Base-by-base conservation (phyloP, 352 stramenopile genomes). In the Globisporangium iwayamae region DNA sequence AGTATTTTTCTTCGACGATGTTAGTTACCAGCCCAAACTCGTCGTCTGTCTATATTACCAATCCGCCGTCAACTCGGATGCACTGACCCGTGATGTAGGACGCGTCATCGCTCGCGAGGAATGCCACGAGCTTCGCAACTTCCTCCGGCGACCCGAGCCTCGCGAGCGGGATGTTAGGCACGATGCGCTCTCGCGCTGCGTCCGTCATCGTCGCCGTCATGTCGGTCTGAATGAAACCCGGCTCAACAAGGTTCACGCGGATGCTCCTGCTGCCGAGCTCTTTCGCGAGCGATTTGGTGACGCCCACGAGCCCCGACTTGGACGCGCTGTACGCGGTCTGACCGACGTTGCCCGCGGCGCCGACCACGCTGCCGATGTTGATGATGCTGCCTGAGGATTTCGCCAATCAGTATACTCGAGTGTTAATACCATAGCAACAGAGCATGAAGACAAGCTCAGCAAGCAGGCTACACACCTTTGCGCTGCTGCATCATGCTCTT, bases 221-320 rank as follows among this genome's bases (percentile, higher is more conserved):
- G 62, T 91, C 81, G 0, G 89, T 96, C 11, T 67, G 61, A 48
- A 96, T 88, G 70, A 91, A 96, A 10, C 89, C 89, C 1, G 89
- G 89, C 66, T 94, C 89, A 2, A 96, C 84, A 14, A 96, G 69
- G 65, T 96, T 96, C 28, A 96, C 87, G 32, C 89, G 83, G 63
- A 96, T 92, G 56, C 91, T 89, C 28, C 85, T 82, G 52, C 71
- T 82, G 22, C 87, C 87, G 13, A 96, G 75, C 66, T 96, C 89
- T 53, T 93, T 94, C 36, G 87, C 87, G 45, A 95, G 75, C 54
- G 85, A 86, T 65, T 79, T 88, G 53, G 84, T 96, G 46, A 93
- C 74, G 18, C 87, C 87, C 11, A 78, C 62, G 2, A 96, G 76
- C 8, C 74, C 89, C 16, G 85, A 75, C 65, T 96, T 96, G 20